Conservation (phyloP, 345 rosid species). For the Eucalyptus virginea region DNA sequence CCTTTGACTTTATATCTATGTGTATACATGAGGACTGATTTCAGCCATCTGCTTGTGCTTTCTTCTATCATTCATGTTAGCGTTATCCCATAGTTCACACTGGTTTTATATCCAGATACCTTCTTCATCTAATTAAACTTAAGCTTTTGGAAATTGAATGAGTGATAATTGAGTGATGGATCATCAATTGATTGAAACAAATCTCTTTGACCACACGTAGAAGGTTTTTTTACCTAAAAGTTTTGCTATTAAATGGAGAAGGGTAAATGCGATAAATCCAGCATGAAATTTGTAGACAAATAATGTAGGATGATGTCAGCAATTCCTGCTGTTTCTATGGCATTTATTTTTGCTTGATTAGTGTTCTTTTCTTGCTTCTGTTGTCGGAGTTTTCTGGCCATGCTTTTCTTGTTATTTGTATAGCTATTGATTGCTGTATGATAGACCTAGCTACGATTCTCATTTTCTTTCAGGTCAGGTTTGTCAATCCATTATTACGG, state of each 20-base stretch:
- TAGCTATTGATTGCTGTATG: neutral
- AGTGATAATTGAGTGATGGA: neutral
- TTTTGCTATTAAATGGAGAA: neutral
- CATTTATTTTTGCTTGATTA: neutral
- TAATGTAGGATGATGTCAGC: neutral
- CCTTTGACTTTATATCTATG: neutral
- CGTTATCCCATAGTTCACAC: neutral
- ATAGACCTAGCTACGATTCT: neutral
- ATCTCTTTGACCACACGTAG: neutral
- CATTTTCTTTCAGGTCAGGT: conserved; percentile 40
- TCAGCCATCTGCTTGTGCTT: neutral
- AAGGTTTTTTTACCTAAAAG: neutral
- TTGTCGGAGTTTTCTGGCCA: neutral
- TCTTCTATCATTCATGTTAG: neutral
- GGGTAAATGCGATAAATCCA: neutral
- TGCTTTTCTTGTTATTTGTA: neutral
- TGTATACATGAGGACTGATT: neutral
- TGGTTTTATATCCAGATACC: neutral
- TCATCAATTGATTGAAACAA: neutral
- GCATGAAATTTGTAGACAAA: neutral
- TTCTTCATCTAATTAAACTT: neutral
- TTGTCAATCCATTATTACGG: conserved; percentile 74
- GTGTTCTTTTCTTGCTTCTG: neutral
- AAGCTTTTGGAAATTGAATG: neutral
- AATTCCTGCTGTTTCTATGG: neutral